These are phyloP conservation scores for Postia placenta DNA, from an alignment of 768 basidiomycete genomes.

Conservation along the genomic window DNA sequence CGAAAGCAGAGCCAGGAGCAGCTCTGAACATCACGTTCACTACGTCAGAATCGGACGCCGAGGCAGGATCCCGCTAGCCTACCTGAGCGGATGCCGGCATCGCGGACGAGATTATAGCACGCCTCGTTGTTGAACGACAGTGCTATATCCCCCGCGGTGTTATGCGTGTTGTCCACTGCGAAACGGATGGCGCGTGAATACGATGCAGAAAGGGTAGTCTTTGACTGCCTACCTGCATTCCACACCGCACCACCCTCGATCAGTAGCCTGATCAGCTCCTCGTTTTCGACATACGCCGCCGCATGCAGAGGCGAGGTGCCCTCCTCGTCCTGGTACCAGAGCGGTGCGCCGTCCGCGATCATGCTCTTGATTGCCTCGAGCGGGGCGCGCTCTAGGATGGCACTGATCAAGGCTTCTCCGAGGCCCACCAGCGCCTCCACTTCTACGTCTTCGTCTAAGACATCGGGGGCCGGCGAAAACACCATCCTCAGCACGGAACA, in stretches of 20 bases:
- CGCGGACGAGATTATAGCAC: conserved; percentile 76
- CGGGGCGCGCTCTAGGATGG: conserved; percentile 47
- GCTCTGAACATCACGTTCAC: conserved; percentile 38
- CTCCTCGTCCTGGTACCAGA: conserved; percentile 84
- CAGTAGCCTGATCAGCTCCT: conserved; percentile 56
- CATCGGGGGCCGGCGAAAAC: too few species aligned
- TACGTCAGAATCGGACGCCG: not conserved
- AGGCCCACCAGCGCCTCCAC: conserved; percentile 27
- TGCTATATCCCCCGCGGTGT: conserved; percentile 88
- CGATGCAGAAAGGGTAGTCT: not conserved
- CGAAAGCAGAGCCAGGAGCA: conserved; percentile 60
- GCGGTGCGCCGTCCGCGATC: conserved; percentile 63
- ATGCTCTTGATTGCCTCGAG: conserved; percentile 38
- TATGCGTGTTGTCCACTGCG: conserved; percentile 67
- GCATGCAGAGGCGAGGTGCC: conserved; percentile 86
- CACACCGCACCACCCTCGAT: conserved; percentile 84
- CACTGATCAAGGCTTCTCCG: conserved; percentile 53
- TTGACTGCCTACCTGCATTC: conserved; percentile 62
- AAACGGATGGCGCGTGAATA: not conserved
- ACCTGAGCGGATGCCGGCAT: conserved; percentile 92
- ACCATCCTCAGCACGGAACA: too few species aligned
- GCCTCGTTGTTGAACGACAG: conserved; percentile 74
- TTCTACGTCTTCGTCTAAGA: conserved; percentile 5
- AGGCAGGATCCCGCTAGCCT: conserved; percentile 12
- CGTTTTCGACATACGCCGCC: conserved; percentile 68